Evolutionary conservation across 805 yeast species (phyloP), one percentile per base, ranked within the genome.

Genomic region (Wickerhamomyces hampshirensis): DNA sequence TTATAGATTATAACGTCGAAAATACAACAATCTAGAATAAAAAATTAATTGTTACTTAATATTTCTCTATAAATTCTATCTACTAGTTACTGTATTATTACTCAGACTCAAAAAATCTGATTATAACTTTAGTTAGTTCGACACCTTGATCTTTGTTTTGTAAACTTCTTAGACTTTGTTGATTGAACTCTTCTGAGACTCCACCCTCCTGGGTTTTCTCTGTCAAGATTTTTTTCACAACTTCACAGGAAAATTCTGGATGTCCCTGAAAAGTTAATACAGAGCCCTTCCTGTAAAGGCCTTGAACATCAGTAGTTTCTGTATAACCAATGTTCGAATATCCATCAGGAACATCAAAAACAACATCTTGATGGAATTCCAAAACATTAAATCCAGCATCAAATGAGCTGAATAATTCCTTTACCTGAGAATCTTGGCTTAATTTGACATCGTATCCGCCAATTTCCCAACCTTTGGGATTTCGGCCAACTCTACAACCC

Each of bases 201-300:
- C 37, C 34, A 14, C 30, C 31, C 4, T 14, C 23, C 14, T 31
- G 18, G 9, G 38, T 21, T 1, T 8, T 53, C 4, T 58, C 66
- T 0, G 46, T 8, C 8, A 42, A 19, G 5, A 28, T 39, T 3
- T 63, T 61, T 18, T 62, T 52, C 51, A 83, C 87, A 54, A 87
- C 96, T 0, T 95, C 61, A 13, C 62, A 50, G 51, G n/a, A n/a
- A n/a, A 84, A 88, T 55, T 88, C 96, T 0, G 96, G 96, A 51
- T 88, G 97, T 1, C 96, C 96, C 58, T 88, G 97, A 47, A 87
- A 73, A 0, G 93, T 75, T 16, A 88, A 58, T 6, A 83, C 36
- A 30, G 69, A 65, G 16, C 65, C 53, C 1, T 69, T 66, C 28
- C 73, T 71, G 37, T 71, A 72, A 19, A 84, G 60, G 0, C 95